Evolutionary conservation across 371 early-diverging fungal species (phyloP), one percentile per base, ranked within the genome.

Genomic region (Mucor plumbeus): DNA sequence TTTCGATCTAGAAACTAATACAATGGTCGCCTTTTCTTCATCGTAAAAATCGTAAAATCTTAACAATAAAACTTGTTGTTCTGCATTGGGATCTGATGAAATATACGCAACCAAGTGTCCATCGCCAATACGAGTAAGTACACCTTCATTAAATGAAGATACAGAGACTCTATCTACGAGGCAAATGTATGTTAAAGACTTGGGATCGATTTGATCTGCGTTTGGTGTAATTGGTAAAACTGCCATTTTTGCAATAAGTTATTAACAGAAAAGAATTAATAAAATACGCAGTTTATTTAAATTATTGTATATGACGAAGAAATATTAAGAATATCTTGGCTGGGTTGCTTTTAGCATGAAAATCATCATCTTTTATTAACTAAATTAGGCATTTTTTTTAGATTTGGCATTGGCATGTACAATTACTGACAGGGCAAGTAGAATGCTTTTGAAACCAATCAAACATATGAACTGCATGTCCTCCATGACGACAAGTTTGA

Each of bases 401-500:
- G 31, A 71, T 53, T 50, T 80, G 72, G 56, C 92, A 91, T 54
- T 77, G 77, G 68, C 97, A 97, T 8, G 77, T 76, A 75, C 98
- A 98, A 50, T 92, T 94, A 17, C 94, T 88, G 14, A 97, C 95
- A 19, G 98, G 97, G 74, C 98, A 98, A 43, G 80, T 86, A 5
- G 78, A 67, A 74, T 96, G 95, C 0, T 85, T 88, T 63, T 83
- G 80, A 73, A 98, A 98, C 98, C 98, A 98, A 40, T 91, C 87
- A 56, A 87, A 76, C 76, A 98, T 86, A 71, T 97, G 98, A 31
- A 83, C 76, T 5, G 94, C 90, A 72, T 98, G 98, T 3, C 98
- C 98, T 31, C 98, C 98, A 77, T 98, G 98, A 6, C 94, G 85
- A 77, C 98, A 98, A 14, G 92, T 91, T 74, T 96, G 97, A 75